phyloP scores from a whole-genome alignment of 805 yeast genomes.

The Zygosaccharomyces gambellarensis region DNA sequence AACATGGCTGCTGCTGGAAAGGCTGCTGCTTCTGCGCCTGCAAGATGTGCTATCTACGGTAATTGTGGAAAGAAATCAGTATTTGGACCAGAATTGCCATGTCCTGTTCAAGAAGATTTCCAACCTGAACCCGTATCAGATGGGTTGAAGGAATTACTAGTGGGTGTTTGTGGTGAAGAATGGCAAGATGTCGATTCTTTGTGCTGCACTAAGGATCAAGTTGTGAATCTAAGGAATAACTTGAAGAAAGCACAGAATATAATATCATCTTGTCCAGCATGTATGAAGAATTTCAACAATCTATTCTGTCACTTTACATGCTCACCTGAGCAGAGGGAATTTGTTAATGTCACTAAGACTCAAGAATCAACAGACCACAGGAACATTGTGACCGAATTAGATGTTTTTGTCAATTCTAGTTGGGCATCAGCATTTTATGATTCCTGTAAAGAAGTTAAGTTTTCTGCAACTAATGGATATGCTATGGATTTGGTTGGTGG shows the following conservation, averaged over 20 bases:
- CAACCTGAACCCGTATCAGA: slow-evolving; percentile 37
- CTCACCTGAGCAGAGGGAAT: slow-evolving; percentile 73
- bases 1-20: too few relatives aligned
- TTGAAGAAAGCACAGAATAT: slow-evolving; percentile 71
- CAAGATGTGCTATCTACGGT: slow-evolving; percentile 37
- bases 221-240: slow-evolving; percentile 50
- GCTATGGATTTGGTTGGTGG: slow-evolving; percentile 98
- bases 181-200: slow-evolving; percentile 48
- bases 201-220: slow-evolving; percentile 71
- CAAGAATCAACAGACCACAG: slow-evolving; percentile 37
- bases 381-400: slow-evolving; percentile 65
- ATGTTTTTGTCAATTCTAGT: slow-evolving; percentile 51
- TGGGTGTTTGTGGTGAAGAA: slow-evolving; percentile 66
- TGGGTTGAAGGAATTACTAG: slow-evolving; percentile 43
- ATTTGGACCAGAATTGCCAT: slow-evolving; percentile 78
- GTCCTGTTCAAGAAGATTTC: slow-evolving; percentile 53
- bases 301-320: slow-evolving; percentile 87
- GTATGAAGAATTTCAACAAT: slow-evolving; percentile 76
- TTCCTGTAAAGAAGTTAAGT: slow-evolving; percentile 84
- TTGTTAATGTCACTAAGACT: slow-evolving; percentile 60
- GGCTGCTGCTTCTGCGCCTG: slow-evolving; percentile 7
- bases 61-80: slow-evolving; percentile 73
- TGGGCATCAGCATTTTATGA: slow-evolving; percentile 67
- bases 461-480: slow-evolving; percentile 89
- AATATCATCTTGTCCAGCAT: slow-evolving; percentile 91